Percentiles rank a stretch among this genome's conserved stretches.
Conservation (phyloP, 1,284 basidiomycete genomes). For the Cryptococcus sp. region DNA sequence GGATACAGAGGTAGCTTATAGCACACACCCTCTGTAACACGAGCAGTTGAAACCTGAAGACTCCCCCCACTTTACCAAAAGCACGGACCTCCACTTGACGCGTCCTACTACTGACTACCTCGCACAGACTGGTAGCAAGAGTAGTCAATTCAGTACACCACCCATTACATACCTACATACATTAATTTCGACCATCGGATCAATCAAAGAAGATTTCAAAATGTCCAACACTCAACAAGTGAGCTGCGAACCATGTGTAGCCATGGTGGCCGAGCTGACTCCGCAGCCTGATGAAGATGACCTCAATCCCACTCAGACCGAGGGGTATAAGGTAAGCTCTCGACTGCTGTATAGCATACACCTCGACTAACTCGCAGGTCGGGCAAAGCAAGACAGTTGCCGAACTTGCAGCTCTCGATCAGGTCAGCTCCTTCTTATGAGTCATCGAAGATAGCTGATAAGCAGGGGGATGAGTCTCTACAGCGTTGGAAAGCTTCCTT, state of each 20-base stretch:
- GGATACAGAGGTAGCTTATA: too few relatives aligned
- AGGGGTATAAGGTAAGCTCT: constrained; percentile 44
- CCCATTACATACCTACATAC: too few relatives aligned
- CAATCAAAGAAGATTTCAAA: background rate
- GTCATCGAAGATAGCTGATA: constrained; percentile 1
- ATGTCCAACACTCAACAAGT: background rate
- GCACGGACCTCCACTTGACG: too few relatives aligned
- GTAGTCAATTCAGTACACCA: too few relatives aligned
- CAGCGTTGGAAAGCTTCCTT: constrained; percentile 56
- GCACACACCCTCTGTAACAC: too few relatives aligned
- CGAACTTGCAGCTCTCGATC: constrained; percentile 51
- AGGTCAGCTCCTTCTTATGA: constrained; percentile 26
- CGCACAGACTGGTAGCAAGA: too few relatives aligned
- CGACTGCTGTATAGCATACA: background rate
- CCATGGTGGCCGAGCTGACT: background rate
- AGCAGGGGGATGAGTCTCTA: constrained; percentile 54
- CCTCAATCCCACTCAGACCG: constrained; percentile 40
- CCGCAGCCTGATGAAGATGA: too few relatives aligned
- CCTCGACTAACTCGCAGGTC: constrained; percentile 22
- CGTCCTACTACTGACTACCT: too few relatives aligned
- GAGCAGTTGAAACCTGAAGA: too few relatives aligned
- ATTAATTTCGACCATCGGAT: background rate
- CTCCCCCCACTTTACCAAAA: too few relatives aligned
- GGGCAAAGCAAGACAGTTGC: constrained; percentile 51
- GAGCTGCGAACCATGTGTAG: background rate